Evolutionary conservation across 2,329 filamentous ascomycete species (phyloP), one percentile per base, ranked within the genome.

Genomic region (Cladosporium sp.): DNA sequence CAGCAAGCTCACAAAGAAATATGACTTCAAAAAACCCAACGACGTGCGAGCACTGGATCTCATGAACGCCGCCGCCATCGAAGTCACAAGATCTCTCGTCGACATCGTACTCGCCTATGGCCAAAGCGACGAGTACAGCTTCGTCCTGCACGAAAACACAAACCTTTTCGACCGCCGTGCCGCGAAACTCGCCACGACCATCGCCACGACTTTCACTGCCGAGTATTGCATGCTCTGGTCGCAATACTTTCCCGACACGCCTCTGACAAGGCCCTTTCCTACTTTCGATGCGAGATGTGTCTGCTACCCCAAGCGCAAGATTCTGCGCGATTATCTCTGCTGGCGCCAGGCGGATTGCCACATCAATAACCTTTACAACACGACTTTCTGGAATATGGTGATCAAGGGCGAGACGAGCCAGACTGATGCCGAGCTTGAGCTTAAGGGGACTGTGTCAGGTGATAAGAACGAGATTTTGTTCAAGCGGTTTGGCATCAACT

Each of bases 351-450:
- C 92, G 52, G 95, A 99, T 78, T 98, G 95, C 71, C 95, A 99
- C 77, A 96, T 99, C 73, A 99, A 99, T 78, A 99, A 99, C 74
- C 86, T 99, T 4, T 99, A 97, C 79, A 99, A 99, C 77, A 99
- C 95, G 0, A 92, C 92, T 0, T 98, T 98, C 78, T 99, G 95
- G 95, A 84, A 90, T 0, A 82, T 99, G 73, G 90, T 98, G 26
- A 87, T 92, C 69, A 82, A 87, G 58, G 93, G 92, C 2, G 91
- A 90, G 0, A 85, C 95, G 81, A 88, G 86, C 62, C 86, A 88
- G 34, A 90, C 88, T 60, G 90, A 92, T 66, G 95, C 95, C 0
- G 94, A 98, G 76, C 86, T 90, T 74, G 86, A 87, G 67, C 85
- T 99, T 54, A 89, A 91, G 72, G 93, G 94, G 3, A 96, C 93